Evolutionary conservation across 768 basidiomycete genomes (phyloP).

Genomic region (Amanita pallidorosea): DNA sequence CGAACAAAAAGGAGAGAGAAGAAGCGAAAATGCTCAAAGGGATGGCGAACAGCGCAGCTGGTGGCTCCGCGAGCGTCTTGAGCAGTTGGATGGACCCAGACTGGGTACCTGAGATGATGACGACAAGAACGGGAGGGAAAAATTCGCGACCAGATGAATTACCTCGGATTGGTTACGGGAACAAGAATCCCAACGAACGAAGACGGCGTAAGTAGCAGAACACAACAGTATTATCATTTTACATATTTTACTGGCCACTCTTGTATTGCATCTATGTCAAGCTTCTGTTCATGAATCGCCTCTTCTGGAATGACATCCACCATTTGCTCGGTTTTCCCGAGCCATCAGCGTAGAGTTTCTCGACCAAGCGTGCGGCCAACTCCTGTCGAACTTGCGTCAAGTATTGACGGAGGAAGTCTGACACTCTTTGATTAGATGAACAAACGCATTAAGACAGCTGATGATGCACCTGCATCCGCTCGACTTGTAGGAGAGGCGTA

Average conservation of each 20-base stretch:
- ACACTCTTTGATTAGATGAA: slow-evolving; percentile 4
- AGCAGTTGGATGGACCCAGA: slow-evolving; percentile 95
- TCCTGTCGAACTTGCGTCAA: slow-evolving; percentile 91
- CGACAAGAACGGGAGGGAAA: slow-evolving; percentile 53
- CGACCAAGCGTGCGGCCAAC: slow-evolving; percentile 74
- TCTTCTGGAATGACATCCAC: slow-evolving; percentile 99
- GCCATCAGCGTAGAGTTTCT: slow-evolving; percentile 86
- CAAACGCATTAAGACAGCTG: not conserved
- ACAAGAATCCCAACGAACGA: slow-evolving; percentile 83
- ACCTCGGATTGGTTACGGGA: slow-evolving; percentile 81
- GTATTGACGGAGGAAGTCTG: slow-evolving; percentile 87
- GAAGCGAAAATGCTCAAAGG: slow-evolving; percentile 67
- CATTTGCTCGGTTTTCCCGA: slow-evolving; percentile 96
- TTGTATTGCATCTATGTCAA: slow-evolving; percentile 33
- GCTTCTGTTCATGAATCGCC: slow-evolving; percentile 91
- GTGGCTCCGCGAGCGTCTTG: slow-evolving; percentile 34
- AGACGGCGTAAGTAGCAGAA: slow-evolving; percentile 42
- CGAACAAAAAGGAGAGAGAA: slow-evolving; percentile 66
- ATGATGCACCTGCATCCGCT: slow-evolving; percentile 61
- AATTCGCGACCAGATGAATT: slow-evolving; percentile 49
- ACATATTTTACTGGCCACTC: not conserved
- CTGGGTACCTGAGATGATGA: slow-evolving; percentile 79
- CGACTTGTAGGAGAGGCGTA: slow-evolving; percentile 74
- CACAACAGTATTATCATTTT: not conserved
- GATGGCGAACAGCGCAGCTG: slow-evolving; percentile 34